phyloP scores from a whole-genome alignment of 2,329 filamentous ascomycete species.

The Colletotrichum sojae region DNA sequence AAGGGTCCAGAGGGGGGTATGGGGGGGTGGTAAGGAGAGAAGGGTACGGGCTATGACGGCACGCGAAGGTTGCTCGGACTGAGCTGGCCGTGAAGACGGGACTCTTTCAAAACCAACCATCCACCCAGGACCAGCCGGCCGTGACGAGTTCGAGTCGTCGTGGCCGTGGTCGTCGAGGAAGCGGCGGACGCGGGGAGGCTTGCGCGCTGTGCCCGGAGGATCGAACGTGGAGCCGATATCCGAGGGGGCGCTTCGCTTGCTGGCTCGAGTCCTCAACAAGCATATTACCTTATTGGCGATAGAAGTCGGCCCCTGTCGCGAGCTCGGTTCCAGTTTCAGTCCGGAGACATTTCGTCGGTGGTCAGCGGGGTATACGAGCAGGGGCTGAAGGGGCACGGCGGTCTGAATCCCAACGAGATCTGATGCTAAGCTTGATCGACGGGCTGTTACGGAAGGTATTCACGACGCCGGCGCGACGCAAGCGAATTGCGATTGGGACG shows the following conservation, averaged over 20 bases:
- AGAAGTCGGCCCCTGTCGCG: constrained; percentile 4
- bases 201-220: neutral
- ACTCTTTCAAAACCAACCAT: constrained; percentile 16
- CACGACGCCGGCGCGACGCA: constrained; percentile 21
- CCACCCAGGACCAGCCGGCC: constrained; percentile 2
- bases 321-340: constrained; percentile 38
- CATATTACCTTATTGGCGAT: constrained; percentile 28
- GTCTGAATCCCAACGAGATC: constrained; percentile 12
- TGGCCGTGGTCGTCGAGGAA: neutral
- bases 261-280: constrained; percentile 22
- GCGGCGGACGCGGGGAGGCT: constrained; percentile 24
- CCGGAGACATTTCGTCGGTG: neutral
- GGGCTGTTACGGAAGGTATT: constrained; percentile 31
- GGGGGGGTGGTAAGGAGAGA: constrained; percentile 8
- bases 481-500: neutral
- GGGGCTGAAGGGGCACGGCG: neutral
- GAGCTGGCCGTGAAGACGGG: constrained; percentile 28
- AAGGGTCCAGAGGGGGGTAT: constrained; percentile 29
- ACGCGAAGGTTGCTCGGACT: constrained; percentile 29
- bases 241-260: neutral
- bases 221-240: constrained; percentile 18
- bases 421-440: constrained; percentile 38
- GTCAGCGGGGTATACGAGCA: neutral
- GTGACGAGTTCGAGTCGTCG: constrained; percentile 12
- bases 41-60: constrained; percentile 32